These are phyloP conservation scores for Lodderomyces jiufengensis DNA, from an alignment of 1,139 yeast genomes.

Conservation along the genomic window DNA sequence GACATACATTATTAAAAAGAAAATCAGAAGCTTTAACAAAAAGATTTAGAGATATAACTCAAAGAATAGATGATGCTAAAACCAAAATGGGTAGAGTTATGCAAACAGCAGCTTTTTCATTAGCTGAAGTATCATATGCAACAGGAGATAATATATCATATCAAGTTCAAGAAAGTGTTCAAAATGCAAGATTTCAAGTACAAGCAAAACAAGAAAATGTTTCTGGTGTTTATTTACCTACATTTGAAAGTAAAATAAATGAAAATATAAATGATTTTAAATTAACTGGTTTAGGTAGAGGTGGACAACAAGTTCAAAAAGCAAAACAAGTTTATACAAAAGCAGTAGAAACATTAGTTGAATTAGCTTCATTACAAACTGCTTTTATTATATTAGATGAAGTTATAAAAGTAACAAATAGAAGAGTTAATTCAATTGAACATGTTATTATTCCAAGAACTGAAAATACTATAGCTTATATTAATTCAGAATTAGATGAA, in stretches of 20 bases:
- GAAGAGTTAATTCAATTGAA: constrained; percentile 98
- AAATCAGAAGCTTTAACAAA: constrained; percentile 96
- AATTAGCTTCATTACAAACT: constrained; percentile 90
- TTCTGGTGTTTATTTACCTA: constrained; percentile 91
- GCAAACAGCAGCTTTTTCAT: constrained; percentile 97
- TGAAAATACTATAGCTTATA: constrained; percentile 88
- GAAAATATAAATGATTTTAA: constrained; percentile 88
- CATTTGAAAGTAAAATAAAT: constrained; percentile 81
- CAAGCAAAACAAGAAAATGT: constrained; percentile 94
- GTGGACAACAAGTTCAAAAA: constrained; percentile 96
- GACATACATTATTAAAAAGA: constrained; percentile 88
- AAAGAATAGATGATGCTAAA: constrained; percentile 91
- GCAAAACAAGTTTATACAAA: constrained; percentile 90
- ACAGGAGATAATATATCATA: constrained; percentile 93
- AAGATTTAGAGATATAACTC: constrained; percentile 92
- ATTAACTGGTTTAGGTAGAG: constrained; percentile 95
- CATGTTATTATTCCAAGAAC: constrained; percentile 97
- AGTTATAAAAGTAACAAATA: constrained; percentile 93
- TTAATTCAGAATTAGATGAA: constrained; percentile 94
- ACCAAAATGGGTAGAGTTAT: constrained; percentile 97
- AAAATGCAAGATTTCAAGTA: constrained; percentile 84
- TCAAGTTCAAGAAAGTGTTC: constrained; percentile 93
- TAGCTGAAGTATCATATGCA: constrained; percentile 96
- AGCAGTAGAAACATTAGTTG: constrained; percentile 94
- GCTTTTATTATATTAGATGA: constrained; percentile 96